These are phyloP conservation scores for Carnegiea gigantea DNA, from an alignment of 179 eudicot genomes.

Conservation along the genomic window DNA sequence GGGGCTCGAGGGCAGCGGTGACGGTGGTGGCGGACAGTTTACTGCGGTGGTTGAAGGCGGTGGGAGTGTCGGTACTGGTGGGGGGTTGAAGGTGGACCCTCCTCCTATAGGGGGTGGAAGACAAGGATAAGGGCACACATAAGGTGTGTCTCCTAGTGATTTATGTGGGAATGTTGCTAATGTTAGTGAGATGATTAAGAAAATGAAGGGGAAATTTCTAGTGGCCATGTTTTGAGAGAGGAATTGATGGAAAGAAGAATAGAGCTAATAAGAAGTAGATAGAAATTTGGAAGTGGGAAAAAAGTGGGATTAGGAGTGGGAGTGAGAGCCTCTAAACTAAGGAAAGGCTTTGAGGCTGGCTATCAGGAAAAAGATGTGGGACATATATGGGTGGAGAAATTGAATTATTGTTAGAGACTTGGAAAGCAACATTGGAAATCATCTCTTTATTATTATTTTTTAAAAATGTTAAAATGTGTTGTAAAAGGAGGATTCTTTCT, in stretches of 20 bases:
- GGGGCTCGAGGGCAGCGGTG: background rate
- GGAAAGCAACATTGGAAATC: constrained; percentile 27
- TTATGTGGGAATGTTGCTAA: constrained; percentile 17
- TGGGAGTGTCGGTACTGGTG: constrained; percentile 9
- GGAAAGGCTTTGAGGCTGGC: background rate
- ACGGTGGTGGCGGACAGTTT: constrained; percentile 20
- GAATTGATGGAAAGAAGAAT: background rate
- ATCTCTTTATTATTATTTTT: background rate
- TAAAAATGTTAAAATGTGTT: background rate
- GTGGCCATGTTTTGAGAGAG: constrained; percentile 24
- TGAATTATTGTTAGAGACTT: constrained; percentile 20
- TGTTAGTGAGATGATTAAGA: constrained; percentile 15
- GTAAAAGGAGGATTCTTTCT: background rate
- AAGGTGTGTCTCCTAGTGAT: constrained; percentile 28
- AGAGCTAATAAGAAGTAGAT: constrained; percentile 1
- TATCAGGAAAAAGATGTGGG: constrained; percentile 2
- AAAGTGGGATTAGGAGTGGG: constrained; percentile 1
- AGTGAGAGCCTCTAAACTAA: background rate
- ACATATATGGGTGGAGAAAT: constrained; percentile 10
- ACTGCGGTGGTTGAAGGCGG: constrained; percentile 1
- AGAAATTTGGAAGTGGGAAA: constrained; percentile 13
- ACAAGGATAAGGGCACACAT: constrained; percentile 42
- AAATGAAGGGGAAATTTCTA: background rate
- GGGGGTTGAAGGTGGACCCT: constrained; percentile 14
- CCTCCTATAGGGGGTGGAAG: constrained; percentile 34